Evolutionary conservation across 1,284 basidiomycete genomes (phyloP).

Genomic region (Amylostereum areolatum): DNA sequence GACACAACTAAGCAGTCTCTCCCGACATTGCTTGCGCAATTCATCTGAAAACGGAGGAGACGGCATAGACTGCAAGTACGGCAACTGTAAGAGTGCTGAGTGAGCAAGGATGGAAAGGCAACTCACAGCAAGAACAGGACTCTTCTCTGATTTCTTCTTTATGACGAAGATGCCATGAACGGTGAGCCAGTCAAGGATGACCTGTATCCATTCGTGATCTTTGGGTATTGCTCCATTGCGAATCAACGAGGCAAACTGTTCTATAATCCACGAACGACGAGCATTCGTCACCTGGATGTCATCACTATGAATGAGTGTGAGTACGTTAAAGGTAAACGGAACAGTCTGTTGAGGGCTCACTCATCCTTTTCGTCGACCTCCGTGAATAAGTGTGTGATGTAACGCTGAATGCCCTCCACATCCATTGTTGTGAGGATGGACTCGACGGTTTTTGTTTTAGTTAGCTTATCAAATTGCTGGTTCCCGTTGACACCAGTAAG

Average conservation of each 20-base stretch:
- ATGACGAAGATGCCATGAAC: slow-evolving; percentile 81
- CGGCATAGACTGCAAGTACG: slow-evolving; percentile 56
- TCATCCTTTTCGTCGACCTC: slow-evolving; percentile 49
- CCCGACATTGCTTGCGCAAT: slow-evolving; percentile 59
- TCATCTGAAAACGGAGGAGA: slow-evolving; percentile 71
- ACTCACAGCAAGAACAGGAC: slow-evolving; percentile 54
- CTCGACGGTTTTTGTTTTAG: slow-evolving; percentile 92
- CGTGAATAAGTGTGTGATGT: slow-evolving; percentile 68
- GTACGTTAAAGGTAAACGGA: slow-evolving; percentile 3
- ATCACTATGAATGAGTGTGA: slow-evolving; percentile 28
- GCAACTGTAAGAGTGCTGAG: not conserved
- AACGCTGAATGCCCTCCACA: slow-evolving; percentile 69
- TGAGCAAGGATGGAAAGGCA: slow-evolving; percentile 2
- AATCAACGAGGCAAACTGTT: slow-evolving; percentile 78
- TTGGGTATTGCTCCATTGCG: slow-evolving; percentile 81
- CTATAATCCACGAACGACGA: slow-evolving; percentile 76
- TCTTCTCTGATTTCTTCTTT: slow-evolving; percentile 72
- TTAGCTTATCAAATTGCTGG: slow-evolving; percentile 87
- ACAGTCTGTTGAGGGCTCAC: slow-evolving; percentile 34
- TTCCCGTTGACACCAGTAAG: slow-evolving; percentile 84
- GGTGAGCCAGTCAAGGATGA: slow-evolving; percentile 76
- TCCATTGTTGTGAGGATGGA: slow-evolving; percentile 77
- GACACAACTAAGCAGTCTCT: slow-evolving; percentile 69
- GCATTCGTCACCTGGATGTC: slow-evolving; percentile 44
- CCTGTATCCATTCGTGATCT: slow-evolving; percentile 70